phyloP scores from a whole-genome alignment of 2,329 filamentous ascomycete genomes.

The Penicillium janthinellum region DNA sequence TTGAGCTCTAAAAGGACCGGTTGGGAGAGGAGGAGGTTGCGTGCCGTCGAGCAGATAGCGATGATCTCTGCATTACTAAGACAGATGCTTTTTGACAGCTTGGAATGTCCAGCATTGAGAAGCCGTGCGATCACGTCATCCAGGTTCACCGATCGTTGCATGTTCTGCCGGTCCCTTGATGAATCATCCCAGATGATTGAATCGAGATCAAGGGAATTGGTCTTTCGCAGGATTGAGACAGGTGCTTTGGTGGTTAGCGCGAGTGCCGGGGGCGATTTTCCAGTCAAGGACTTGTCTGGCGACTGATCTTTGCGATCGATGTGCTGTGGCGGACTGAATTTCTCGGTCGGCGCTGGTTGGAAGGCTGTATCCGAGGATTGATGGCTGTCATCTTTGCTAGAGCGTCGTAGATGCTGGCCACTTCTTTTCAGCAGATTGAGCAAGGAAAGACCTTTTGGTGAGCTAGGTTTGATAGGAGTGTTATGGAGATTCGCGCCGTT shows the following conservation, averaged over 20 bases:
- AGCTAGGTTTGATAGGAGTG: not conserved
- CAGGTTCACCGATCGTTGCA: constrained; percentile 4
- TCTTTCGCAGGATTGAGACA: constrained; percentile 13
- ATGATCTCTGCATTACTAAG: constrained; percentile 2
- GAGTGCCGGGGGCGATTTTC: not conserved
- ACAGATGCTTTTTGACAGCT: constrained; percentile 4
- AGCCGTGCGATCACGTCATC: not conserved
- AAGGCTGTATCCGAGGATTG: not conserved
- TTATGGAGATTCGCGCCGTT: not conserved
- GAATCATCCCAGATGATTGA: constrained; percentile 18
- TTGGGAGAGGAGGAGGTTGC: constrained; percentile 4
- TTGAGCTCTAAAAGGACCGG: constrained; percentile 1
- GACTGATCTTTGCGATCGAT: not conserved
- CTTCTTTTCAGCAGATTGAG: constrained; percentile 5
- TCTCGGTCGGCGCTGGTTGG: constrained; percentile 1
- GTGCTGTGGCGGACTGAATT: not conserved
- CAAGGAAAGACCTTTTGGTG: constrained; percentile 1
- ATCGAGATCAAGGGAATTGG: constrained; percentile 11
- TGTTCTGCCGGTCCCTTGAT: constrained; percentile 18
- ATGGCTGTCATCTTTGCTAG: constrained; percentile 1
- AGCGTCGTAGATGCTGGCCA: constrained; percentile 9
- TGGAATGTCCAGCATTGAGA: not conserved
- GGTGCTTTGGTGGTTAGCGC: not conserved
- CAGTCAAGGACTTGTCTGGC: not conserved
- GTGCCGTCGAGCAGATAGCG: constrained; percentile 1